phyloP scores from a whole-genome alignment of 192 early-diverging fungal species.

The Backusella westeae region DNA sequence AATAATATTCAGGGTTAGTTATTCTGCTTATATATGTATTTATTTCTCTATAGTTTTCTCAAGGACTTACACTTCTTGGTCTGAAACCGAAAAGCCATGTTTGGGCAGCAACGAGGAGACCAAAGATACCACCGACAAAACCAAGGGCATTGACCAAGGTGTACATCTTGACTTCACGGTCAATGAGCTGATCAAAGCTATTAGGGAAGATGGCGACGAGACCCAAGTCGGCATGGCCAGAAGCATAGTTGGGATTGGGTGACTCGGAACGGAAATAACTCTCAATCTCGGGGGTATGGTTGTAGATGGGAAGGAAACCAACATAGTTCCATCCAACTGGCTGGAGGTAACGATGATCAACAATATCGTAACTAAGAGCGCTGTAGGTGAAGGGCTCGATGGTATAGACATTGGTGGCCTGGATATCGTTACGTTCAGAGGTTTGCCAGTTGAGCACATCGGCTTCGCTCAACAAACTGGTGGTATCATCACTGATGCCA shows the following conservation, averaged over 20 bases:
- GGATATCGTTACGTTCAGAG: conserved; percentile 32
- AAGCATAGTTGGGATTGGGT: conserved; percentile 28
- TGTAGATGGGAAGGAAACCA: conserved; percentile 33
- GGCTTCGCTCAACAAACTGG: conserved; percentile 5
- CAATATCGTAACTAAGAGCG: conserved; percentile 24
- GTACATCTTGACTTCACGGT: conserved; percentile 35
- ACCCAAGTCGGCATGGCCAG: conserved; percentile 28
- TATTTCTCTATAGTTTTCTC: too few relatives aligned
- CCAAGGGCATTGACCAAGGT: conserved; percentile 34
- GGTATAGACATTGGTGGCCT: conserved; percentile 24
- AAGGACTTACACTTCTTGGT: conserved; percentile 15
- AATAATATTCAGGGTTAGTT: too few relatives aligned
- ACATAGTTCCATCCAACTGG: conserved; percentile 36
- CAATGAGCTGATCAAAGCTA: conserved; percentile 6
- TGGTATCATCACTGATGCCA: conserved; percentile 5
- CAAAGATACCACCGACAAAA: conserved; percentile 38
- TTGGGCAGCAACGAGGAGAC: conserved; percentile 28
- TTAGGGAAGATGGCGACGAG: conserved; percentile 17
- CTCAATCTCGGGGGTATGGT: conserved; percentile 31
- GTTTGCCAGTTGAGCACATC: conserved; percentile 28
- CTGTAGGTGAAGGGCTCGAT: conserved; percentile 31
- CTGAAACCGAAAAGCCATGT: conserved; percentile 36
- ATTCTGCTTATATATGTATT: too few relatives aligned
- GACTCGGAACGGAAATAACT: conserved; percentile 27
- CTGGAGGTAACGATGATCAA: conserved; percentile 32